Evolutionary conservation across 2,329 filamentous ascomycete species (phyloP).

Genomic region (Sporothrix luriei): DNA sequence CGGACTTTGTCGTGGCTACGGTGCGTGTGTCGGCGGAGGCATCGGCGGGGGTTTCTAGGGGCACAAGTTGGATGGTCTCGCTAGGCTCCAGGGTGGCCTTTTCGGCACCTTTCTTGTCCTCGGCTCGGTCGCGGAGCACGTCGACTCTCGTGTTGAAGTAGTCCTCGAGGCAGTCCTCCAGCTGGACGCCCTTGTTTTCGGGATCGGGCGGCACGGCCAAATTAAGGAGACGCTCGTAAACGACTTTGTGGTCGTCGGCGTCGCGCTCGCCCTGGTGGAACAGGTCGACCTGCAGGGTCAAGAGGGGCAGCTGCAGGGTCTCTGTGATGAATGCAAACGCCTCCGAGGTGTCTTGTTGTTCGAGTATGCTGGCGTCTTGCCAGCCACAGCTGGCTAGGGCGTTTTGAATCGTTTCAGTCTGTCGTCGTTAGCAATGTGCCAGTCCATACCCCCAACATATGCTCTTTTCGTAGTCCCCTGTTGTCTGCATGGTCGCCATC

Average conservation of each 20-base stretch:
- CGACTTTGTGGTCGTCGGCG: conserved; percentile 88
- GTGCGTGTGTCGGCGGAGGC: background rate
- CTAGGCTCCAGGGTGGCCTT: conserved; percentile 36
- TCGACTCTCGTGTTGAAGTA: conserved; percentile 96
- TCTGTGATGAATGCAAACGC: conserved; percentile 95
- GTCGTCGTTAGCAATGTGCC: background rate
- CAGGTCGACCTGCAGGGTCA: conserved; percentile 91
- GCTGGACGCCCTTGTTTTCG: conserved; percentile 69
- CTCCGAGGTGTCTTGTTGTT: conserved; percentile 94
- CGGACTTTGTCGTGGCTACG: background rate
- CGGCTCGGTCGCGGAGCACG: conserved; percentile 71
- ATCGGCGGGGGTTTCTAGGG: conserved; percentile 35
- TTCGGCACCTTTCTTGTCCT: conserved; percentile 53
- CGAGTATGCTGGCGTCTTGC: conserved; percentile 73
- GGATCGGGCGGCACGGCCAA: conserved; percentile 81
- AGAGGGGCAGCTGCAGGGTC: conserved; percentile 79
- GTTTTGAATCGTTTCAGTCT: conserved; percentile 63
- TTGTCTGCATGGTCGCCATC: background rate
- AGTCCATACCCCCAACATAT: background rate
- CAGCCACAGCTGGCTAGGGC: conserved; percentile 84
- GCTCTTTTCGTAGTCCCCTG: too few relatives aligned
- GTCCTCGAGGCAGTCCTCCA: conserved; percentile 89
- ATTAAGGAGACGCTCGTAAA: conserved; percentile 88
- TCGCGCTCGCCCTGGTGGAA: conserved; percentile 84
- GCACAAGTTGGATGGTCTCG: conserved; percentile 44